These are phyloP conservation scores for Haplosporangium sp. DNA, from an alignment of 371 early-diverging fungal genomes.

Conservation along the genomic window DNA sequence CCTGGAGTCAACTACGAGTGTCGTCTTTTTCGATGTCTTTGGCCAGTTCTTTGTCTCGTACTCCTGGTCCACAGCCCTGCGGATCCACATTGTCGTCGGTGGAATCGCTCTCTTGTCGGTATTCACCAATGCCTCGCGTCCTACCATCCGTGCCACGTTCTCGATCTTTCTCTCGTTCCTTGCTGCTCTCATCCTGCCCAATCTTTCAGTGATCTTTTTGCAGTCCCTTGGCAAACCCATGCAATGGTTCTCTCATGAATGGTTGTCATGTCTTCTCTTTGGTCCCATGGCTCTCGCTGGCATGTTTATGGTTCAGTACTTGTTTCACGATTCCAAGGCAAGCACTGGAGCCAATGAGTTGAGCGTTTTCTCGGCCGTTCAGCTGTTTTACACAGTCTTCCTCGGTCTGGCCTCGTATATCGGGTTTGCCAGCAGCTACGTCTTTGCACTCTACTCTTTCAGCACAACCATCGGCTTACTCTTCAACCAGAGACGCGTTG, in stretches of 20 bases:
- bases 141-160: conserved; percentile 23
- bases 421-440: conserved; percentile 34
- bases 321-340: conserved; percentile 32
- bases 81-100: conserved; percentile 43
- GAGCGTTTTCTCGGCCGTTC: conserved; percentile 22
- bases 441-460: conserved; percentile 32
- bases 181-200: conserved; percentile 58
- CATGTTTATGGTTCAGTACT: conserved; percentile 60
- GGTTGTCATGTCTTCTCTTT: conserved; percentile 67
- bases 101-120: conserved; percentile 16
- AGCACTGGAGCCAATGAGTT: conserved; percentile 32
- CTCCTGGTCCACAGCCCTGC: conserved; percentile 66
- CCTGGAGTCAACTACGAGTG: conserved; percentile 62
- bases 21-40: conserved; percentile 75
- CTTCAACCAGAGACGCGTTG: conserved; percentile 19
- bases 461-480: conserved; percentile 25
- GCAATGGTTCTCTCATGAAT: conserved; percentile 76
- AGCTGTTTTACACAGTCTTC: conserved; percentile 18
- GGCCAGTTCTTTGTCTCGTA: conserved; percentile 71
- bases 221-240: conserved; percentile 62
- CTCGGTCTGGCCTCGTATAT: conserved; percentile 9
- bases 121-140: conserved; percentile 26
- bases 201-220: conserved; percentile 55
- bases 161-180: conserved; percentile 59
- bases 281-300: conserved; percentile 61